These are phyloP conservation scores for Gleditsia sinensis DNA, from an alignment of 306 rosid genomes.

Conservation along the genomic window DNA sequence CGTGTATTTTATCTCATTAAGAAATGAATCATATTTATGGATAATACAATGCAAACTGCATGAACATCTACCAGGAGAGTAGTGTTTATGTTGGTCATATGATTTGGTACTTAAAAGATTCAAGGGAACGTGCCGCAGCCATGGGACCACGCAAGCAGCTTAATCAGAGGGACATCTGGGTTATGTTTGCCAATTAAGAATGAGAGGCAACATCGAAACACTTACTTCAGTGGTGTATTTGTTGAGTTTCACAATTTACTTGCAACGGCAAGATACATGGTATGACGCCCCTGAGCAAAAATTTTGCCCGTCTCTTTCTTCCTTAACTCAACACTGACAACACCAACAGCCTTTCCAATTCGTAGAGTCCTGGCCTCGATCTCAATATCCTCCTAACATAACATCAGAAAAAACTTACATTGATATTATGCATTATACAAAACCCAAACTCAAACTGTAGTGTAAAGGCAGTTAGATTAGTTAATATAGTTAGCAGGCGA, in stretches of 20 bases:
- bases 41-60: no score
- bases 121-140: not conserved
- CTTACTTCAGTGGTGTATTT: not conserved
- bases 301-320: constrained; percentile 55
- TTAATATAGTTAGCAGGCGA: no score
- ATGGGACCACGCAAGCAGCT: not conserved
- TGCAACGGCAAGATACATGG: constrained; percentile 49
- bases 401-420: not conserved
- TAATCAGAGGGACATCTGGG: no score
- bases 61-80: no score
- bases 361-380: constrained; percentile 51
- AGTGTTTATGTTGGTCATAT: not conserved
- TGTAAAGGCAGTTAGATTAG: no score
- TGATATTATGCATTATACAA: not conserved
- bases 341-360: constrained; percentile 54
- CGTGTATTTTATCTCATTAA: not conserved
- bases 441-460: not conserved
- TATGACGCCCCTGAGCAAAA: constrained; percentile 67
- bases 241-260: constrained; percentile 46
- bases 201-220: not conserved
- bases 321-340: constrained; percentile 57
- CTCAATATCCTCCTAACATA: constrained; percentile 57
- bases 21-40: not conserved
- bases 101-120: not conserved
- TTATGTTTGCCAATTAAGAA: no score